Percentiles rank a stretch among this genome's conserved stretches.
These are phyloP conservation scores for Anthostomella pinea DNA, from an alignment of 2,329 filamentous ascomycete species.

Conservation along the genomic window DNA sequence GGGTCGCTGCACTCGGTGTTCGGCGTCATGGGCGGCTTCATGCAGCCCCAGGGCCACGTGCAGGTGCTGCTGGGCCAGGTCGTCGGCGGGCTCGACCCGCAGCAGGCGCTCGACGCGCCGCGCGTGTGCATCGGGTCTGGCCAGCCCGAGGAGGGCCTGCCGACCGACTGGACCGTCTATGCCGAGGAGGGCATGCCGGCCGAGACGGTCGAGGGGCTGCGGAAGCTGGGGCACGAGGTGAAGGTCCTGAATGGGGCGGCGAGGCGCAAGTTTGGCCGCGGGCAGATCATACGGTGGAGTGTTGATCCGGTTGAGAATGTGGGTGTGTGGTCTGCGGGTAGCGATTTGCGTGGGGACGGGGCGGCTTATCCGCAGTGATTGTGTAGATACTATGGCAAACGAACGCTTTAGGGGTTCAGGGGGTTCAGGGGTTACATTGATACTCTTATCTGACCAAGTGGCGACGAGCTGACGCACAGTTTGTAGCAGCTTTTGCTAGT, in stretches of 20 bases:
- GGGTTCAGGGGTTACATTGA: too few species aligned
- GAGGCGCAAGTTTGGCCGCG: slow-evolving; percentile 75
- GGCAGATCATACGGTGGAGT: slow-evolving; percentile 79
- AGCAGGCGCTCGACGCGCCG: slow-evolving; percentile 86
- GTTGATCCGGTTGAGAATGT: slow-evolving; percentile 66
- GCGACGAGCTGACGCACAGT: too few species aligned
- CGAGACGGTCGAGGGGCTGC: slow-evolving; percentile 65
- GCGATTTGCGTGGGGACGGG: slow-evolving; percentile 85
- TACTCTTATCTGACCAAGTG: too few species aligned
- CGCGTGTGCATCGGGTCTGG: slow-evolving; percentile 83
- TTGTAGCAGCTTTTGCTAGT: too few species aligned
- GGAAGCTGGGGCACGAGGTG: slow-evolving; percentile 69
- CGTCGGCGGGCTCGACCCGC: slow-evolving; percentile 75
- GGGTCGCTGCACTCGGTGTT: slow-evolving; percentile 79
- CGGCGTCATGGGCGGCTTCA: slow-evolving; percentile 97
- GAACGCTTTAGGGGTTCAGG: not conserved
- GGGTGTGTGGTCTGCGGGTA: slow-evolving; percentile 81
- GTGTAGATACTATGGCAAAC: too few species aligned
- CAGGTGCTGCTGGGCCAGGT: slow-evolving; percentile 90
- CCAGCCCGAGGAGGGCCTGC: slow-evolving; percentile 53
- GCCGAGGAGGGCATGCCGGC: slow-evolving; percentile 79
- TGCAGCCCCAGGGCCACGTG: slow-evolving; percentile 96
- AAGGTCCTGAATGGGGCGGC: slow-evolving; percentile 62
- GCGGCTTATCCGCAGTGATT: slow-evolving; percentile 52
- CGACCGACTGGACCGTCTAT: slow-evolving; percentile 61